Base-by-base conservation (phyloP, 2,329 filamentous ascomycete genomes). In the Cladosporium austrohemisphaericum region DNA sequence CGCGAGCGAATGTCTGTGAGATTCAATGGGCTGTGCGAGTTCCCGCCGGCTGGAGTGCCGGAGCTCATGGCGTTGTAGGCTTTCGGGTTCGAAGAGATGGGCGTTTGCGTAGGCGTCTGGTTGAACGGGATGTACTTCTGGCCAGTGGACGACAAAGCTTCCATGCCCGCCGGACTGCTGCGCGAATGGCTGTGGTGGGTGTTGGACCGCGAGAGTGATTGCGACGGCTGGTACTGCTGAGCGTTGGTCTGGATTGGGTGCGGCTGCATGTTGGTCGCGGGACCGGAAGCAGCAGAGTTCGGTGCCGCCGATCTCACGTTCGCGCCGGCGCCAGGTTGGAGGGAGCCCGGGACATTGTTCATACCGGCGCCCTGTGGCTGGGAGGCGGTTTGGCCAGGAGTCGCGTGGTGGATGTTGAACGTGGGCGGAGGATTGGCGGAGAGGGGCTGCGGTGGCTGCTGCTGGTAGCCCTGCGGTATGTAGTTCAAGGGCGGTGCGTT, bases 1-100 rank as follows among this genome's bases (percentile, higher is more conserved):
- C 89, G 82, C 9, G 90, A 89, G 51, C 92, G 80, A 65, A 97
- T 96, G 68, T 97, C 92, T 53, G 90, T 88, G 35, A 97, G 79
- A 13, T 90, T 93, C 25, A 97, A 78, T 2, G 92, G 92, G 7
- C 91, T 95, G 65, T 93, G 92, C 57, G 88, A 87, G 46, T 80
- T 77, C 72, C 84, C 66, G 70, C 73, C 73, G n/a, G 75, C 74
- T 19, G 74, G 75, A n/a, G 78, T 80, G 11, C 41, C 33, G 20
- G 48, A 43, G 25, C 36, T 41, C 32, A 50, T 37, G 22, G 49
- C 49, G 65, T 88, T 87, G 58, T 67, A 57, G 61, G 73, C 35
- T 63, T 72, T 78, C 2, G 65, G 58, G 60, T 67, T 56, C 7
- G 63, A 64, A n/a, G 61, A 57, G 11, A 53, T 55, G 2, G 65